Conservation (phyloP, 257 asterid genomes). For the Solanum neorickii region DNA sequence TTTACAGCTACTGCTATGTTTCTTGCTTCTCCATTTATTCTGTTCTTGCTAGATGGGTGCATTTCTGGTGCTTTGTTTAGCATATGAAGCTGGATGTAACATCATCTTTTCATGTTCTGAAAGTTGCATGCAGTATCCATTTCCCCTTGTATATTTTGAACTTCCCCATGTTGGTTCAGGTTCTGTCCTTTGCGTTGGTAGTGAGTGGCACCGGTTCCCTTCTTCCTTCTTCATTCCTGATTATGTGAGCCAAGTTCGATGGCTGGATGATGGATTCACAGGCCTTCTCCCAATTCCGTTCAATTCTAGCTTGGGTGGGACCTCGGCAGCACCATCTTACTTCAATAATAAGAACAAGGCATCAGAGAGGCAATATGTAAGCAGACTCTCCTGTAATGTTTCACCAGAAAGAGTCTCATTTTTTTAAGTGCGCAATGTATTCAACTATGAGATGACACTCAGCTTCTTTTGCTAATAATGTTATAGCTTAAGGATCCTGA, state of each 20-base stretch:
- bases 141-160: not conserved
- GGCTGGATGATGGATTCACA: slow-evolving; percentile 95
- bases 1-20: not conserved
- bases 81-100: not conserved
- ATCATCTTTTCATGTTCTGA: not conserved
- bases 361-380: slow-evolving; percentile 87
- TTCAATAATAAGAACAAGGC: slow-evolving; percentile 90
- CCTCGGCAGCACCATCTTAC: slow-evolving; percentile 79
- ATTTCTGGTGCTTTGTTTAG: not conserved
- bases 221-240: slow-evolving; percentile 89
- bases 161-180: slow-evolving; percentile 23
- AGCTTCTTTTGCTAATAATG: not conserved
- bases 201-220: slow-evolving; percentile 97
- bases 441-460: not conserved
- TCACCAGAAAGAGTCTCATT: not conserved
- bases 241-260: slow-evolving; percentile 62
- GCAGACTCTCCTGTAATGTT: not conserved
- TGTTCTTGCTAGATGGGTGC: not conserved
- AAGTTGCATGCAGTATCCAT: not conserved
- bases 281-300: slow-evolving; percentile 97
- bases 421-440: not conserved
- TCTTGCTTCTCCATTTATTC: not conserved
- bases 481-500: slow-evolving; percentile 64
- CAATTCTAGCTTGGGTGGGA: slow-evolving; percentile 86
- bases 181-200: slow-evolving; percentile 76